Conservation (phyloP, 2,329 filamentous ascomycete genomes). For the Tolypocladium capitatum region DNA sequence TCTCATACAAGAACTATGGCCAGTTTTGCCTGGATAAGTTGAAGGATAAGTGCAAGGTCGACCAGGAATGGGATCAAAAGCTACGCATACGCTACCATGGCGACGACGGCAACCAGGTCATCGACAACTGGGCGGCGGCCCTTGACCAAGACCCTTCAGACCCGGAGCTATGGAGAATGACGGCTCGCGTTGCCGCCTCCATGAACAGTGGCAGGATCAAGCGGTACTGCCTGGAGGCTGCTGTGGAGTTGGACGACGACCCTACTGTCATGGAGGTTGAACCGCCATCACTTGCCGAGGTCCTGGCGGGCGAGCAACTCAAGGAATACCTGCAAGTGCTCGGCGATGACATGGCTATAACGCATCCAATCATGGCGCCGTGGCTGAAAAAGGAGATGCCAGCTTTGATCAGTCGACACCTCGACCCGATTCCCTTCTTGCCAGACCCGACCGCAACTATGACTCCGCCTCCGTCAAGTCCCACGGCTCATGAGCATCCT, state of each 20-base stretch:
- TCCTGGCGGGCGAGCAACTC: constrained; percentile 48
- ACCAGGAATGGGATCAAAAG: constrained; percentile 36
- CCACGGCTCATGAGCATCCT: not conserved
- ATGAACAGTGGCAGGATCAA: constrained; percentile 43
- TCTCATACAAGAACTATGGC: constrained; percentile 91
- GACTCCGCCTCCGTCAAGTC: constrained; percentile 15
- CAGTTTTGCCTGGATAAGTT: constrained; percentile 70
- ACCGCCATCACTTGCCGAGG: constrained; percentile 49
- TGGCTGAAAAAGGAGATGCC: constrained; percentile 41
- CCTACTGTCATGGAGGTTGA: constrained; percentile 48
- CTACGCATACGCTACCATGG: constrained; percentile 14
- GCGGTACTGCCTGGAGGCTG: constrained; percentile 51
- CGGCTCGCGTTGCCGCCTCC: constrained; percentile 44
- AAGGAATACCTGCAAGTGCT: constrained; percentile 41
- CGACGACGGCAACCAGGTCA: constrained; percentile 28
- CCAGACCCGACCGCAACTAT: constrained; percentile 35
- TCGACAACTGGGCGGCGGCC: constrained; percentile 44
- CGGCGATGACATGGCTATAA: constrained; percentile 40
- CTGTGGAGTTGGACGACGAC: constrained; percentile 54
- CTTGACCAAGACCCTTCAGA: constrained; percentile 54
- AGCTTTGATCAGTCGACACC: constrained; percentile 33
- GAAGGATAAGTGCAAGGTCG: constrained; percentile 21
- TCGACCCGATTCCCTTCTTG: constrained; percentile 51
- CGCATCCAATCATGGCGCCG: constrained; percentile 47
- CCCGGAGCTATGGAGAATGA: constrained; percentile 50